Percentiles rank a stretch among this genome's conserved stretches.
phyloP scores from a whole-genome alignment of 2,329 filamentous ascomycete species.

The Fusarium virguliforme region DNA sequence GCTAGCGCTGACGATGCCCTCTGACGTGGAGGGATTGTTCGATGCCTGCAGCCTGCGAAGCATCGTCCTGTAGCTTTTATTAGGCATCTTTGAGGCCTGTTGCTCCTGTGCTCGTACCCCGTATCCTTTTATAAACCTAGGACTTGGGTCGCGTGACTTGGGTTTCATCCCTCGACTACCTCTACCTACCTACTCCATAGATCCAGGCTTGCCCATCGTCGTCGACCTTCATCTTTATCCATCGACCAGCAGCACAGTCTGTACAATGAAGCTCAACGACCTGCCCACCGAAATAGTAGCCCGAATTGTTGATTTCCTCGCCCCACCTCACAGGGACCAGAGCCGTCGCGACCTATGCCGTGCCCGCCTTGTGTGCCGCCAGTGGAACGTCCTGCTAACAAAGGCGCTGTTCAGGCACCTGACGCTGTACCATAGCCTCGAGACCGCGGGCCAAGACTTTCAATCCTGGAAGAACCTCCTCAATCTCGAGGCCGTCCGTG shows the following conservation, averaged over 20 bases:
- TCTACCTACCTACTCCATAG: too few species aligned
- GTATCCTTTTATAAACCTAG: constrained; percentile 5
- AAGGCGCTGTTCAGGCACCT: not conserved
- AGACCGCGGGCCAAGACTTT: not conserved
- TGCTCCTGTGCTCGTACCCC: not conserved
- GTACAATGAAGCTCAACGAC: not conserved
- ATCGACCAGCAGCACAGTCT: not conserved
- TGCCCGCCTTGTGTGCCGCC: constrained; percentile 7
- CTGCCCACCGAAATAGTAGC: not conserved
- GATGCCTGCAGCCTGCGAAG: constrained; percentile 1
- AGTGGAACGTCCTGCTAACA: constrained; percentile 2
- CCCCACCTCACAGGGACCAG: not conserved
- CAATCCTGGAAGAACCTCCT: not conserved
- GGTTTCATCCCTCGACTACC: not conserved
- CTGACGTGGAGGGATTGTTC: constrained; percentile 5
- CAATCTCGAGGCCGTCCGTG: not conserved
- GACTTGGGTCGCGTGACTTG: constrained; percentile 9
- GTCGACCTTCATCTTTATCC: not conserved
- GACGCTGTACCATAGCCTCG: not conserved
- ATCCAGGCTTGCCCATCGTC: not conserved
- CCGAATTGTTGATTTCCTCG: not conserved
- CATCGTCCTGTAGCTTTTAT: not conserved
- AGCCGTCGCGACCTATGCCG: not conserved
- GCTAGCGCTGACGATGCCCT: constrained; percentile 10
- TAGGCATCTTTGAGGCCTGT: not conserved